phyloP scores from a whole-genome alignment of 306 rosid species.

The Pyrus betulifolia region DNA sequence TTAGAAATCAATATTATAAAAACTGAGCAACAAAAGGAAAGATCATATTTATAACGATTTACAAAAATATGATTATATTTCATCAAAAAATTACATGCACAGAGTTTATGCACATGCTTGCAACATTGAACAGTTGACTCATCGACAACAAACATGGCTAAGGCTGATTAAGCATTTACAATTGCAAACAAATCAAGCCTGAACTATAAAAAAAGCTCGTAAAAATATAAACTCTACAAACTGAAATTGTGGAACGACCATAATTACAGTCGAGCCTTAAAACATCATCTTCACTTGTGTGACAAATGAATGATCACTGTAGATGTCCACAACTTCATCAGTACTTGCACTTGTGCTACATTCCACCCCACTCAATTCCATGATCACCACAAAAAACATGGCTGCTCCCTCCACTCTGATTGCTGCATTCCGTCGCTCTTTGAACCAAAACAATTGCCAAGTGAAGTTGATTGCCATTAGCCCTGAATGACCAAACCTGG shows the following conservation, averaged over 20 bases:
- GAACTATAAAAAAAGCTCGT: not conserved
- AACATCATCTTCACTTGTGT: not conserved
- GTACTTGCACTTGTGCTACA: not conserved
- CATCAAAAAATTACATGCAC: no score
- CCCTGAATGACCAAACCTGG: constrained; percentile 5
- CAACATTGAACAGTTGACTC: no score
- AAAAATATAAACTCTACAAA: not conserved
- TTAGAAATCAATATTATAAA: no score
- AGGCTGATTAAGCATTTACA: no score
- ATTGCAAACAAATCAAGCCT: not conserved
- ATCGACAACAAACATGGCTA: no score
- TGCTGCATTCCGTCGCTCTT: not conserved
- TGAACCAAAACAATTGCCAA: not conserved
- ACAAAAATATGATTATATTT: no score
- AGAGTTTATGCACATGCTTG: no score
- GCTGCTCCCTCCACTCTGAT: not conserved
- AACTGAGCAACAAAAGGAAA: no score
- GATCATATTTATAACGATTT: no score
- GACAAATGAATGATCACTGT: not conserved
- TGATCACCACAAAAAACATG: not conserved
- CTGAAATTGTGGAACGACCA: not conserved
- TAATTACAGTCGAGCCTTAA: not conserved
- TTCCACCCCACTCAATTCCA: not conserved
- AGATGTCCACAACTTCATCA: not conserved
- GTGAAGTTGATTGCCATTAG: not conserved